These are phyloP conservation scores for Alternaria sp. DNA, from an alignment of 2,329 filamentous ascomycete species.

Conservation along the genomic window DNA sequence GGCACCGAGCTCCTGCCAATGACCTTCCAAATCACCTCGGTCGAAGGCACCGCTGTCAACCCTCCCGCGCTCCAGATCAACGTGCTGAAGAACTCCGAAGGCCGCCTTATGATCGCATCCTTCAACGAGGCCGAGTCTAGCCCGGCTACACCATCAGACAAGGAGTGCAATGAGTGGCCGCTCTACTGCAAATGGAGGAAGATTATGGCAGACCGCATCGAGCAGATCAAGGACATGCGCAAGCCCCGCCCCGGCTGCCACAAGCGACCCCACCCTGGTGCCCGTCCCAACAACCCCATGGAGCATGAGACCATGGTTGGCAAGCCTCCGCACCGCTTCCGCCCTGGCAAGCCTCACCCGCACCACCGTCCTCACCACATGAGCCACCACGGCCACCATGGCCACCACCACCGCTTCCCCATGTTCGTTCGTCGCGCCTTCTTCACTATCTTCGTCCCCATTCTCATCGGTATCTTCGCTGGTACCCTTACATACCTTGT, in stretches of 20 bases:
- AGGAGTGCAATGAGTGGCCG: conserved; percentile 50
- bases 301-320: conserved; percentile 37
- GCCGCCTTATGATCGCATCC: conserved; percentile 51
- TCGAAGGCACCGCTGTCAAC: conserved; percentile 44
- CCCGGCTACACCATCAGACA: conserved; percentile 32
- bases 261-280: conserved; percentile 36
- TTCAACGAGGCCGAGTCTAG: conserved; percentile 38
- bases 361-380: conserved; percentile 38
- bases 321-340: conserved; percentile 49
- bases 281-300: conserved; percentile 39
- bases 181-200: conserved; percentile 55
- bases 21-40: conserved; percentile 46
- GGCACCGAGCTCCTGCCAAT: conserved; percentile 52
- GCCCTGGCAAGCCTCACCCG: conserved; percentile 36
- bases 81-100: conserved; percentile 48
- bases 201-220: conserved; percentile 47
- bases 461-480: conserved; percentile 73
- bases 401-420: conserved; percentile 35
- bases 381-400: conserved; percentile 20
- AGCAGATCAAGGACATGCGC: conserved; percentile 46
- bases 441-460: conserved; percentile 71
- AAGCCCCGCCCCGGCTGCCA: conserved; percentile 47
- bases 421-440: conserved; percentile 60
- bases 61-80: conserved; percentile 49
- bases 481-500: conserved; percentile 73